Evolutionary conservation across 2,329 filamentous ascomycete species (phyloP).

Genomic region (Mycogone perniciosa): DNA sequence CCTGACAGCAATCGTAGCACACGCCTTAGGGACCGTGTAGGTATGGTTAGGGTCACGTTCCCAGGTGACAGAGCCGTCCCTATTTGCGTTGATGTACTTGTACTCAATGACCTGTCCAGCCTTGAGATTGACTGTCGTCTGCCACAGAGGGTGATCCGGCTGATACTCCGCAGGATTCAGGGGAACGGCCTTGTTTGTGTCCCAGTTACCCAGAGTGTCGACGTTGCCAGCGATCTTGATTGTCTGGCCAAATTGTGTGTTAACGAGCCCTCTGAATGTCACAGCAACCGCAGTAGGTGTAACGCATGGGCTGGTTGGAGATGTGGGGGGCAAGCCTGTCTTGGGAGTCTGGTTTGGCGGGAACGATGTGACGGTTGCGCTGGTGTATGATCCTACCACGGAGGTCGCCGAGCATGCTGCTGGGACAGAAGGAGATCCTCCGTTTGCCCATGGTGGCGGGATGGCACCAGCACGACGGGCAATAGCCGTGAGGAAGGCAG

Average conservation of each 20-base stretch:
- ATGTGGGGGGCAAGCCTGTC: constrained; percentile 24
- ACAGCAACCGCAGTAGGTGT: constrained; percentile 46
- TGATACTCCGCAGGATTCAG: constrained; percentile 57
- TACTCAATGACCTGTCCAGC: constrained; percentile 55
- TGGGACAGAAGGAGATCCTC: constrained; percentile 42
- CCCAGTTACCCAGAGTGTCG: constrained; percentile 56
- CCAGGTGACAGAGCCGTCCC: constrained; percentile 53
- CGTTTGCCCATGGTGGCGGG: constrained; percentile 50
- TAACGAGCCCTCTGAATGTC: constrained; percentile 54
- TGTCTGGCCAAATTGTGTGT: constrained; percentile 55
- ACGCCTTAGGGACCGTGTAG: constrained; percentile 27
- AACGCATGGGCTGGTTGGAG: constrained; percentile 32
- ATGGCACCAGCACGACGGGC: constrained; percentile 49
- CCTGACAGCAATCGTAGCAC: constrained; percentile 22
- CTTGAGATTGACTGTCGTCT: constrained; percentile 45
- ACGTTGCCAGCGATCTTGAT: constrained; percentile 60
- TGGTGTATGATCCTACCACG: constrained; percentile 44
- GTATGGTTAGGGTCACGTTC: constrained; percentile 53
- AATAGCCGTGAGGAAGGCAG: constrained; percentile 59
- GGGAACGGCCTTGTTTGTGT: constrained; percentile 44
- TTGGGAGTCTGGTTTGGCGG: constrained; percentile 43
- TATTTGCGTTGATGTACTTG: constrained; percentile 59
- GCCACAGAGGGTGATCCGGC: constrained; percentile 55
- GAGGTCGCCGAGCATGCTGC: constrained; percentile 41
- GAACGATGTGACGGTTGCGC: constrained; percentile 42